Evolutionary conservation across 495 filamentous ascomycete genomes (phyloP).

Genomic region (Wilcoxina mikolae): DNA sequence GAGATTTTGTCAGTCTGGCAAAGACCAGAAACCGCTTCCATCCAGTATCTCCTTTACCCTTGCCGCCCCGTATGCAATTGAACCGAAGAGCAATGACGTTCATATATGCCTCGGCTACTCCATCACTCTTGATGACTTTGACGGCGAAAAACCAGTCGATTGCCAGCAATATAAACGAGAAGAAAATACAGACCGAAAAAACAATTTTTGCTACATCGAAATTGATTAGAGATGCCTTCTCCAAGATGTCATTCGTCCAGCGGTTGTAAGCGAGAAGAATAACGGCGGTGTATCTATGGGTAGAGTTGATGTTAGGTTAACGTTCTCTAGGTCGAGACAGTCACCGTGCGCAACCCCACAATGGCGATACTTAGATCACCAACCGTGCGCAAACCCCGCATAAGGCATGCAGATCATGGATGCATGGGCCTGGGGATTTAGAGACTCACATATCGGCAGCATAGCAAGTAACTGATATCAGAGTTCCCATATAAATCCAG

Average conservation of each 20-base stretch:
- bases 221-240: conserved; percentile 52
- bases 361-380: not conserved
- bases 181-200: conserved; percentile 74
- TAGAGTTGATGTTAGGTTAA: not conserved
- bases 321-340: not conserved
- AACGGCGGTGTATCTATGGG: conserved; percentile 57
- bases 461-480: conserved; percentile 73
- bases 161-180: conserved; percentile 61
- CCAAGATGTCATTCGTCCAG: conserved; percentile 34
- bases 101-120: conserved; percentile 81
- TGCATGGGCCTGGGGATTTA: too few relatives aligned
- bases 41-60: conserved; percentile 39
- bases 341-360: not conserved
- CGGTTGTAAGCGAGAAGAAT: conserved; percentile 70
- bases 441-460: conserved; percentile 50
- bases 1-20: conserved; percentile 76
- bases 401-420: not conserved
- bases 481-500: conserved; percentile 62
- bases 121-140: conserved; percentile 62
- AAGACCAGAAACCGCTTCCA: conserved; percentile 88
- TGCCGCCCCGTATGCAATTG: conserved; percentile 58
- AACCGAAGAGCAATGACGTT: conserved; percentile 69
- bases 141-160: conserved; percentile 66
- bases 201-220: conserved; percentile 71
- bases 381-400: not conserved